Percentiles rank a stretch among this genome's conserved stretches.
phyloP scores from a whole-genome alignment of 352 stramenopile species.

The Hyaloperonospora brassicae region DNA sequence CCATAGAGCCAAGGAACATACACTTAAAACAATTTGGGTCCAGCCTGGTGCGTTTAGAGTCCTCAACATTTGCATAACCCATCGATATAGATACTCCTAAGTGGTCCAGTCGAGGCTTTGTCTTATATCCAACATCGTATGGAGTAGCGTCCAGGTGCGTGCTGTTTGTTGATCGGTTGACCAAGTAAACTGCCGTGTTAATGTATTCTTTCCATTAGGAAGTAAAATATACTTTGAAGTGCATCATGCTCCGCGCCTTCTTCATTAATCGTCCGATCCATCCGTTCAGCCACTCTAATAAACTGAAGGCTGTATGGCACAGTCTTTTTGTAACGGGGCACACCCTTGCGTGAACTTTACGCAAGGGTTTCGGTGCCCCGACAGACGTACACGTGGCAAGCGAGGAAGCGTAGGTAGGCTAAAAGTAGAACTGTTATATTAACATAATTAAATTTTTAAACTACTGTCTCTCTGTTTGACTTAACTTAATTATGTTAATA shows the following conservation, averaged over 20 bases:
- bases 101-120: not conserved
- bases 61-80: not conserved
- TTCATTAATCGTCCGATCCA: not conserved
- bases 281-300: not conserved
- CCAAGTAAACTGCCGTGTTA: not conserved
- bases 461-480: too few species aligned
- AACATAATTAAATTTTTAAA: too few species aligned
- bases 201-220: not conserved
- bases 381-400: too few species aligned
- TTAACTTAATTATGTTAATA: too few species aligned
- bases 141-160: not conserved
- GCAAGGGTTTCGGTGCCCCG: too few species aligned
- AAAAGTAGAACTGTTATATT: too few species aligned
- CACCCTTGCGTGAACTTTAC: too few species aligned
- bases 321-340: too few species aligned
- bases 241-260: not conserved
- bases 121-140: not conserved
- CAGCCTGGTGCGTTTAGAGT: not conserved
- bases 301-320: not conserved
- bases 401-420: too few species aligned
- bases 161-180: not conserved
- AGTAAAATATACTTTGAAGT: not conserved
- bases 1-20: not conserved
- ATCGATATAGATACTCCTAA: not conserved
- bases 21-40: not conserved